Base-by-base conservation (phyloP, 257 asterid genomes). In the Solanum infundibuliforme region DNA sequence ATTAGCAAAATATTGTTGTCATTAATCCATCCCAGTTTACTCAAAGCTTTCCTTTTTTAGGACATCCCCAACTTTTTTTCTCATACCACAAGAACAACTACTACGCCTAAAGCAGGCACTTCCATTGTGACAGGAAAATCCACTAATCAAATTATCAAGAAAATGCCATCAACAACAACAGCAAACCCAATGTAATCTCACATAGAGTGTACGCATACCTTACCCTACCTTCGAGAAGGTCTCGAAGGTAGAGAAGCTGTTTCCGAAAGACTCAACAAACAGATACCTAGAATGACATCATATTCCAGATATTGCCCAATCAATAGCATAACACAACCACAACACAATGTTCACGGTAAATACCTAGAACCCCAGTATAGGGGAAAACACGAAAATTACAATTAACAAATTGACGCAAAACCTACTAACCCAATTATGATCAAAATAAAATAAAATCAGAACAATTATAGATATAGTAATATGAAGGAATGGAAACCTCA, bases 401-500 rank as follows among this genome's bases (percentile, higher is more conserved):
- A 39, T 7, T 23, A 77, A 13, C 62, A 77, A 25, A n/a, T 77
- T 29, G 35, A n/a, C 84, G 32, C 60, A 77, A 77, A 29, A 29
- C 85, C 84, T 3, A 81, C 10, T 27, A 46, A 79, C 38, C 66
- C 18, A 79, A 46, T 38, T 5, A 81, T 81, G 39, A 16, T 7
- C 29, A 43, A 27, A 46, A 81, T 27, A 27, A 12, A 25, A 13
- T 43, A 46, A 4, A 39, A 76, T 39, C 84, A 52, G 60, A 52
- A 52, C 60, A 52, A 48, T 16, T 48, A 6, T 14, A 48, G 60
- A 52, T 16, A 52, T 52, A 41, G 41, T 25, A 14, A 29, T 52
- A 25, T 13, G 32, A 39, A 83, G 1, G 85, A 52, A 52, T 5
- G 25, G 71, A 48, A 66, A 97, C 98, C 99, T 95, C 91, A 3